Conservation (phyloP, 2,329 filamentous ascomycete species). For the Curvularia verruculosa region DNA sequence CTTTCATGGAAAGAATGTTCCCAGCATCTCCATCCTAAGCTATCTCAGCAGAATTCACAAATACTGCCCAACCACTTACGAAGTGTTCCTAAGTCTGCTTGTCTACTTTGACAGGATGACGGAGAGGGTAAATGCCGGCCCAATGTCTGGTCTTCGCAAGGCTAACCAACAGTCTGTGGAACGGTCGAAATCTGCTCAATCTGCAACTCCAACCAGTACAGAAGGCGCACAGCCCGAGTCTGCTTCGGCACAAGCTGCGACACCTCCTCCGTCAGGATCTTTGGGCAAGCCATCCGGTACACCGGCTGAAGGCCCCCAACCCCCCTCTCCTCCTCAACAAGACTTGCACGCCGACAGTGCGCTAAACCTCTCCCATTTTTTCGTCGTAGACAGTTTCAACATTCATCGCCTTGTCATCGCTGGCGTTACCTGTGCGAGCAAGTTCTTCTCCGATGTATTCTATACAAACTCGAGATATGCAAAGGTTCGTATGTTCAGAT, state of each 20-base stretch:
- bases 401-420: constrained; percentile 96
- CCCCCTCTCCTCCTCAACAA: constrained; percentile 47
- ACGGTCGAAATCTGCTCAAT: constrained; percentile 37
- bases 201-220: constrained; percentile 39
- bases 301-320: constrained; percentile 34
- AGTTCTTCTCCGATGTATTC: constrained; percentile 99
- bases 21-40: constrained; percentile 94
- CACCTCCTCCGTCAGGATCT: constrained; percentile 57
- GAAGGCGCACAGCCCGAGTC: constrained; percentile 30
- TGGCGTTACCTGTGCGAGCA: constrained; percentile 96
- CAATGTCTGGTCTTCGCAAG: constrained; percentile 67
- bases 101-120: constrained; percentile 99
- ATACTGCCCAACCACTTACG: constrained; percentile 97
- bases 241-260: constrained; percentile 52
- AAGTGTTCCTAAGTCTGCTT: constrained; percentile 92
- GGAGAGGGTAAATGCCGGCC: constrained; percentile 85
- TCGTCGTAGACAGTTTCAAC: constrained; percentile 98
- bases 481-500: constrained; percentile 70
- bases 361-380: constrained; percentile 70
- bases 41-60: constrained; percentile 97
- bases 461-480: constrained; percentile 99
- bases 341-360: constrained; percentile 53
- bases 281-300: constrained; percentile 50
- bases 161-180: constrained; percentile 57
- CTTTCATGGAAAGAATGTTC: constrained; percentile 97